Base-by-base conservation (phyloP, 345 rosid genomes). In the Toxicodendron radicans region DNA sequence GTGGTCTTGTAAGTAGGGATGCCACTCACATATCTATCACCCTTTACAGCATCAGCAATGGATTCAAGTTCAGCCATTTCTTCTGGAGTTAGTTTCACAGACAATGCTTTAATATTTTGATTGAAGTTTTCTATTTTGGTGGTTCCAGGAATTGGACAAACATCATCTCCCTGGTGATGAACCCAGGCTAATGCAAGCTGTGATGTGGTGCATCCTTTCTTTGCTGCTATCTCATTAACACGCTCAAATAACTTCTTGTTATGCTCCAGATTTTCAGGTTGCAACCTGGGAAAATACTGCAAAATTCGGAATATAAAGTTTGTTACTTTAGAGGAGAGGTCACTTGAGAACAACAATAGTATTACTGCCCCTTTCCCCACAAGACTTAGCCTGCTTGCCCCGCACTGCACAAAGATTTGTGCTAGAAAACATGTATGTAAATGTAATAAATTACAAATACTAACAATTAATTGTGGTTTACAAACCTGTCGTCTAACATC, bases 101-200 rank as follows among this genome's bases (percentile, higher is more conserved):
- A 58, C 63, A 77, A 51, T 21, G 81, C 79, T 65, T 65, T 75
- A 52, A 77, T 14, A 66, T 81, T 81, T 54, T 77, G 74, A 61
- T 74, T 48, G 43, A 81, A 41, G 80, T 91, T 91, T 73, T 84
- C 87, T 0, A 85, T 81, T 82, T 84, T 86, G 24, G 89, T 86
- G 43, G 92, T 87, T 73, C 88, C 88, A 2, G 90, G 92, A 73
- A 90, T 90, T 66, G 88, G 91, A 23, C 90, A 86, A 0, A 91
- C 88, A 32, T 91, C 93, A 3, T 81, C 82, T 49, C 93, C 90
- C 20, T 82, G 89, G 78, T 83, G 89, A 76, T 89, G 93, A 48
- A 89, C 78, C 97, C 91, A 92, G 21, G 92, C 88, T 1, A 90
- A 75, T 21, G 93, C 95, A 63, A 91, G 81, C 79, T 89, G 91